phyloP scores from a whole-genome alignment of 2,329 filamentous ascomycete species.

The Penicillium sp. region DNA sequence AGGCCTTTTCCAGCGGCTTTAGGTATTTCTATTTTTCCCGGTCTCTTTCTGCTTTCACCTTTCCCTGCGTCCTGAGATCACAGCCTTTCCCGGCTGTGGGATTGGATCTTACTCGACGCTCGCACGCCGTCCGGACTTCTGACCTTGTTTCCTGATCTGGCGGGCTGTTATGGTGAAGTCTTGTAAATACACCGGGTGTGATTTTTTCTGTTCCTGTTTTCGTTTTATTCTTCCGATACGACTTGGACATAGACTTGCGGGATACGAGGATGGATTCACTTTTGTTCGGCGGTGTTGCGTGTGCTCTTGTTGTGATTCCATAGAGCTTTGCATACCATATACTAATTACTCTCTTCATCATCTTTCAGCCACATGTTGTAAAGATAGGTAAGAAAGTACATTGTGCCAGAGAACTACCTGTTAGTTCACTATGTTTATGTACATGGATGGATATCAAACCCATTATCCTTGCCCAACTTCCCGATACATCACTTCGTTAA shows the following conservation, averaged over 20 bases:
- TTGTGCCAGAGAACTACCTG: neutral
- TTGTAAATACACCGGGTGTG: slow-evolving; percentile 3
- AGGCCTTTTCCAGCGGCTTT: neutral
- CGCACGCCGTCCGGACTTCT: neutral
- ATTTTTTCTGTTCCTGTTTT: slow-evolving; percentile 1
- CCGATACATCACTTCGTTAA: neutral
- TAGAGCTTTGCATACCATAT: slow-evolving; percentile 9
- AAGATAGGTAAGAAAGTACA: neutral
- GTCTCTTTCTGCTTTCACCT: neutral
- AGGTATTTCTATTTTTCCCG: neutral
- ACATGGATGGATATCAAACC: too few species aligned
- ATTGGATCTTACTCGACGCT: neutral
- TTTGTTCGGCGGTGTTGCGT: neutral
- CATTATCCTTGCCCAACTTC: neutral
- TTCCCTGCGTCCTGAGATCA: neutral
- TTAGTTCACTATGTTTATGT: too few species aligned
- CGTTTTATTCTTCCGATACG: neutral
- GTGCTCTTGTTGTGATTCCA: neutral
- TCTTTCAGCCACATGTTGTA: neutral
- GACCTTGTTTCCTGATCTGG: neutral
- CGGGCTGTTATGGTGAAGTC: neutral
- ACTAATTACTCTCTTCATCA: slow-evolving; percentile 1
- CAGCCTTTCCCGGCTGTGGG: neutral
- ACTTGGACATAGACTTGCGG: slow-evolving; percentile 7
- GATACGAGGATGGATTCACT: neutral